Conservation (phyloP, 2,329 filamentous ascomycete species). For the Grosmannia huntii region DNA sequence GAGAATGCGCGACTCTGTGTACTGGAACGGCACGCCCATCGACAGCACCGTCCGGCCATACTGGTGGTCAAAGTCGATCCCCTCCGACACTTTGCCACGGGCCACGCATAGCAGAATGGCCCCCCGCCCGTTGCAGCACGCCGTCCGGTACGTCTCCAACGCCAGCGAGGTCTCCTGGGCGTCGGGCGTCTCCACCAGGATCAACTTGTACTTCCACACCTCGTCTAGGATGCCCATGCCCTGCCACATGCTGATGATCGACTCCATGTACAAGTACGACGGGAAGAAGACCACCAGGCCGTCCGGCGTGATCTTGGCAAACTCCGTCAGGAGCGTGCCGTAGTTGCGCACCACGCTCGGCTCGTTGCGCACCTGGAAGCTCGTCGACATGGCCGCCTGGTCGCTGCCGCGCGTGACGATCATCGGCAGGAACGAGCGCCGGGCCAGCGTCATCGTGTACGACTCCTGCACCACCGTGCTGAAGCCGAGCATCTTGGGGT, state of each 20-base stretch:
- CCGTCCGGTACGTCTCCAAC: slow-evolving; percentile 90
- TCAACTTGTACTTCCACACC: slow-evolving; percentile 98
- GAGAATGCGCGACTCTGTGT: slow-evolving; percentile 92
- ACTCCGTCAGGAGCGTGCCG: slow-evolving; percentile 83
- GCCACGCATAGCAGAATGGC: slow-evolving; percentile 91
- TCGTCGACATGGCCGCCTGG: slow-evolving; percentile 82
- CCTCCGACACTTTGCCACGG: slow-evolving; percentile 91
- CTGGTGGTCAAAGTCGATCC: slow-evolving; percentile 98
- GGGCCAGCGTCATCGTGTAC: slow-evolving; percentile 89
- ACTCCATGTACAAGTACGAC: slow-evolving; percentile 98
- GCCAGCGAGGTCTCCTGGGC: slow-evolving; percentile 93
- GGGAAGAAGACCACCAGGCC: slow-evolving; percentile 99
- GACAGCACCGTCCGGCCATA: slow-evolving; percentile 92
- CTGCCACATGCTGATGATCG: slow-evolving; percentile 98
- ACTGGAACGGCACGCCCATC: slow-evolving; percentile 96
- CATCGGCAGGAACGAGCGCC: slow-evolving; percentile 94
- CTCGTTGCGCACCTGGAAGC: slow-evolving; percentile 91
- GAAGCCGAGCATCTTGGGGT: slow-evolving; percentile 96
- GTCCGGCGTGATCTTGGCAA: slow-evolving; percentile 89
- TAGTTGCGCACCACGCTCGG: slow-evolving; percentile 96
- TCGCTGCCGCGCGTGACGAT: slow-evolving; percentile 93
- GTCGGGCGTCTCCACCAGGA: slow-evolving; percentile 93
- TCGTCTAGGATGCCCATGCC: slow-evolving; percentile 95
- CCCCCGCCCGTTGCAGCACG: slow-evolving; percentile 91
- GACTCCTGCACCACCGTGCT: slow-evolving; percentile 88